Conservation (phyloP, 768 basidiomycete species). For the Phaeotremella skinneri region DNA sequence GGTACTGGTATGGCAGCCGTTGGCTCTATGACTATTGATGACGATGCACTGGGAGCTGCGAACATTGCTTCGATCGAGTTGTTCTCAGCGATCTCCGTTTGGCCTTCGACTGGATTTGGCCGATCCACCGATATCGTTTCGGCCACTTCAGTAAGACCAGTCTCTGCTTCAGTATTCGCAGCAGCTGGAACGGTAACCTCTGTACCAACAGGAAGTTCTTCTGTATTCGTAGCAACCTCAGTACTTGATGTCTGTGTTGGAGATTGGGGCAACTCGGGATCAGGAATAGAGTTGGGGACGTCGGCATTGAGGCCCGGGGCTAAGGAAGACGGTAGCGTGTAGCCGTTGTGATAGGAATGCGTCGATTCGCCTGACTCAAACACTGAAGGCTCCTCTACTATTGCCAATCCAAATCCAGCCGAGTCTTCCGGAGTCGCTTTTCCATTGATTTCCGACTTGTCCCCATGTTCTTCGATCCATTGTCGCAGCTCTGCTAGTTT, state of each 20-base stretch:
- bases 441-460: neutral
- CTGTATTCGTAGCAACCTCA: constrained; percentile 3
- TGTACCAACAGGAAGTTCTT: neutral
- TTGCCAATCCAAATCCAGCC: neutral
- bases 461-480: constrained; percentile 17
- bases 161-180: neutral
- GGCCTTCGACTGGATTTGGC: neutral
- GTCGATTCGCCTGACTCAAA: neutral
- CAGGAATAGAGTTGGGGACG: too few species aligned
- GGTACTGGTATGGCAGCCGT: constrained; percentile 10
- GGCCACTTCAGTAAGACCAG: neutral
- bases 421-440: neutral
- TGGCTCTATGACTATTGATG: neutral
- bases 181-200: neutral
- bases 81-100: neutral
- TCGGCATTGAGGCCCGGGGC: too few species aligned
- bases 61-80: constrained; percentile 18
- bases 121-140: neutral
- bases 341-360: neutral
- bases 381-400: neutral
- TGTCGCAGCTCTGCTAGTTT: constrained; percentile 14
- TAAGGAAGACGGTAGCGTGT: neutral
- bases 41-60: constrained; percentile 2
- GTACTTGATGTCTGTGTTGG: neutral
- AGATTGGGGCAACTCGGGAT: too few species aligned